Evolutionary conservation across 495 filamentous ascomycete species (phyloP).

Genomic region (Lophiostoma macrostomum): DNA sequence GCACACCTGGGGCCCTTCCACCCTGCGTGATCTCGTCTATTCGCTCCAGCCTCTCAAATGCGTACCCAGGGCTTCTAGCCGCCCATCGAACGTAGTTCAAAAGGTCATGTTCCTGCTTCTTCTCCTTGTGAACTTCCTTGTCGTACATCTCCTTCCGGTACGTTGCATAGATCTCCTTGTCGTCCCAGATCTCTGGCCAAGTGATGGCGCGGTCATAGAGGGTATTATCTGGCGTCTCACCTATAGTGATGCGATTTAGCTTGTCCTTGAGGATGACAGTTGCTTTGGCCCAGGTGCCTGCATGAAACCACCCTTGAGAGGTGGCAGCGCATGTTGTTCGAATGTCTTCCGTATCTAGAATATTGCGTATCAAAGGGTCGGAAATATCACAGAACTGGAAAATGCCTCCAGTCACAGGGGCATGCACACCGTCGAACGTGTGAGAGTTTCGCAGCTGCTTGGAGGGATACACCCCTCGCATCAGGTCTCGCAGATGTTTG

Average conservation of each 20-base stretch:
- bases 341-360: constrained; percentile 51
- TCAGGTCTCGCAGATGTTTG: too few relatives aligned
- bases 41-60: constrained; percentile 22
- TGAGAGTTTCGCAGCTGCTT: constrained; percentile 48
- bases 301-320: constrained; percentile 75
- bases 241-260: constrained; percentile 42
- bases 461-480: too few relatives aligned
- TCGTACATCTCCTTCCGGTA: constrained; percentile 10
- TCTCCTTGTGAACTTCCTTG: constrained; percentile 1
- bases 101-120: constrained; percentile 17
- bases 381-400: constrained; percentile 93
- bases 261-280: constrained; percentile 84
- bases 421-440: constrained; percentile 71
- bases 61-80: constrained; percentile 16
- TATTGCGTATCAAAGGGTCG: constrained; percentile 62
- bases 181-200: constrained; percentile 40
- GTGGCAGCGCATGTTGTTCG: constrained; percentile 44
- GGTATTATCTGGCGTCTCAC: constrained; percentile 45
- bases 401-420: constrained; percentile 72
- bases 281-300: constrained; percentile 73
- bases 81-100: constrained; percentile 10
- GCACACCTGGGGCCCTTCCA: background rate
- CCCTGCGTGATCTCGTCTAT: background rate
- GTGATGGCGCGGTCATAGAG: constrained; percentile 48
- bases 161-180: constrained; percentile 10